These are phyloP conservation scores for Aegilops tauschii DNA, from an alignment of 176 grass and related monocot genomes.

Conservation along the genomic window DNA sequence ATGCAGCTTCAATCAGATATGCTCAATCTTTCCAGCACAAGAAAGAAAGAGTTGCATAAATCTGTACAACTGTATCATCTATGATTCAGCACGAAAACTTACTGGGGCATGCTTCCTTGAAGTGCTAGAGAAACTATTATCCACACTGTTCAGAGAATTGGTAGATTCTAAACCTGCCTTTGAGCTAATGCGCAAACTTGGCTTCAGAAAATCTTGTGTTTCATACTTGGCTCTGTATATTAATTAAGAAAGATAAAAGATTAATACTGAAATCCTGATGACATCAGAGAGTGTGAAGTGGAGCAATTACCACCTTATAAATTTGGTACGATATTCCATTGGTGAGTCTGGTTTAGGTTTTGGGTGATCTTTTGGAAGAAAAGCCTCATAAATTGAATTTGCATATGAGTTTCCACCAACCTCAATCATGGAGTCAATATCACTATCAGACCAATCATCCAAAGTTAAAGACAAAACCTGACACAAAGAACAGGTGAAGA, in stretches of 20 bases:
- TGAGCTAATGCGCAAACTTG: conserved; percentile 88
- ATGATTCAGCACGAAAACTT: conserved; percentile 50
- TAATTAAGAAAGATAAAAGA: conserved; percentile 17
- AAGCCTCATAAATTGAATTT: conserved; percentile 99
- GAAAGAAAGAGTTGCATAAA: conserved; percentile 32
- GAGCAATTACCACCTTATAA: conserved; percentile 68
- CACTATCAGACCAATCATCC: conserved; percentile 92
- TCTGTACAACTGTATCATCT: not conserved
- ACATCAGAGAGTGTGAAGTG: conserved; percentile 7
- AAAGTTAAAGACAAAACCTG: conserved; percentile 90
- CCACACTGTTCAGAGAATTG: conserved; percentile 56
- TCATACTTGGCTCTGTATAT: conserved; percentile 88
- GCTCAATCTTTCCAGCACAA: conserved; percentile 6
- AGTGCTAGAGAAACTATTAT: conserved; percentile 40
- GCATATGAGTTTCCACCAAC: conserved; percentile 99
- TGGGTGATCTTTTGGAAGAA: conserved; percentile 82
- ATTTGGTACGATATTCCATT: conserved; percentile 81
- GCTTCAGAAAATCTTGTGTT: conserved; percentile 96
- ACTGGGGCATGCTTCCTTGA: conserved; percentile 57
- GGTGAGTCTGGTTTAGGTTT: conserved; percentile 76
- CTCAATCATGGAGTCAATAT: conserved; percentile 92
- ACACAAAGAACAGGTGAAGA: conserved; percentile 16
- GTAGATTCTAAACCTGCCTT: conserved; percentile 74
- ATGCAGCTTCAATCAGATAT: conserved; percentile 28
- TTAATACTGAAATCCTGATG: conserved; percentile 25